A percentile compares a stretch with the other conserved stretches of the same genome.
These are phyloP conservation scores for Comarum palustre DNA, from an alignment of 306 rosid genomes.

Conservation along the genomic window DNA sequence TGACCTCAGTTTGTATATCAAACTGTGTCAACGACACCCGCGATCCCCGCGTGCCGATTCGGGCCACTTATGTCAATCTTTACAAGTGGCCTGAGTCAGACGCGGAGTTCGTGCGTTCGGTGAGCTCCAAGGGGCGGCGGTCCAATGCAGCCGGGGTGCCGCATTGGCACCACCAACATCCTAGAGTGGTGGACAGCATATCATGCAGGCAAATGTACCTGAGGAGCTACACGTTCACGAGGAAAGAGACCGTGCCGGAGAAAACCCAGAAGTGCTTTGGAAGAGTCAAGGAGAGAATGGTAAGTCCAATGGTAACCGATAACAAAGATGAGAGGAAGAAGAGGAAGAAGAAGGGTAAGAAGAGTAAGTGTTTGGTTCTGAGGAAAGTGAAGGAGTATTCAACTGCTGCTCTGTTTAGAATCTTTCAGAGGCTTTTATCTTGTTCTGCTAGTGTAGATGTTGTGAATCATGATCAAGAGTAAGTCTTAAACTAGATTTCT, in stretches of 20 bases:
- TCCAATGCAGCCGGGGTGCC: slow-evolving; percentile 1
- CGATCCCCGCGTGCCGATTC: slow-evolving; percentile 60
- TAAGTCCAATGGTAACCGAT: no score
- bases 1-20: slow-evolving; percentile 72
- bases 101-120: slow-evolving; percentile 65
- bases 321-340: slow-evolving; percentile 7
- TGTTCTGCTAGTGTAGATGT: slow-evolving; percentile 73
- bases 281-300: slow-evolving; percentile 52
- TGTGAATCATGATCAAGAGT: slow-evolving; percentile 27
- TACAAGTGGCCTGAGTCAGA: slow-evolving; percentile 89
- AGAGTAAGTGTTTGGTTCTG: slow-evolving; percentile 63
- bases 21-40: slow-evolving; percentile 63
- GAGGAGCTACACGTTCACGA: slow-evolving; percentile 72
- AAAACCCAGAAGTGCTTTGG: slow-evolving; percentile 71
- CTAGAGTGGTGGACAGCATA: slow-evolving; percentile 73
- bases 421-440: slow-evolving; percentile 62
- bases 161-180: slow-evolving; percentile 42
- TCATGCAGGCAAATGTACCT: slow-evolving; percentile 90
- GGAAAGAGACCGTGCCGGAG: slow-evolving; percentile 66
- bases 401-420: slow-evolving; percentile 43
- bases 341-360: slow-evolving; percentile 13
- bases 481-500: slow-evolving; percentile 4
- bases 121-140: slow-evolving; percentile 37
- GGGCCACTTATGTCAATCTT: slow-evolving; percentile 71
- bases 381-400: slow-evolving; percentile 62